Percentiles rank a stretch among this genome's conserved stretches.
Evolutionary conservation across 805 yeast genomes (phyloP).

Genomic region (Middelhovenomyces tepae): DNA sequence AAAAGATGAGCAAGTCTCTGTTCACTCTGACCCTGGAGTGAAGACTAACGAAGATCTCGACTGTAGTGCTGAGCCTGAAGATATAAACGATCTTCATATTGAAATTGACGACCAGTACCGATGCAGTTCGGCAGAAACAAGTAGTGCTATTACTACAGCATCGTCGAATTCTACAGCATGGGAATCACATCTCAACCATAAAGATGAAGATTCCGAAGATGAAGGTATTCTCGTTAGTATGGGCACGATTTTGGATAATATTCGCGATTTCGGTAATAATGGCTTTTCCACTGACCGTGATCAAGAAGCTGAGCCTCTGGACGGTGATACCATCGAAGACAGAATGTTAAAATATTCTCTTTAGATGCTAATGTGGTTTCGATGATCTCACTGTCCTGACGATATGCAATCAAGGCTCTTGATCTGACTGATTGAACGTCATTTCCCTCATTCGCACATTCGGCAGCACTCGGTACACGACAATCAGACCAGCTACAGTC

Average conservation of each 20-base stretch:
- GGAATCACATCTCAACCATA: conserved; percentile 14
- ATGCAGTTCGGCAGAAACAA: background rate
- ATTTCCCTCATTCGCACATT: no score
- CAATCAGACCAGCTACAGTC: no score
- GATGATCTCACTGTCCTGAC: no score
- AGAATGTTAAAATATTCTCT: conserved; percentile 2
- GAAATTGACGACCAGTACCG: background rate
- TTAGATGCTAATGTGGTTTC: no score
- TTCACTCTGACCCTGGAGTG: no score
- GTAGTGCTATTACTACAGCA: conserved; percentile 6
- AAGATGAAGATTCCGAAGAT: conserved; percentile 16
- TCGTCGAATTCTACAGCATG: conserved; percentile 13
- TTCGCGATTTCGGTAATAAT: conserved; percentile 12
- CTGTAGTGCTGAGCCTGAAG: no score
- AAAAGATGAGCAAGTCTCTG: no score
- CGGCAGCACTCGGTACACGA: no score
- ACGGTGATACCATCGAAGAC: conserved; percentile 9
- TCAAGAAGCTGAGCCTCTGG: conserved; percentile 7
- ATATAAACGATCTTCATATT: no score
- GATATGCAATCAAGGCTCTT: no score
- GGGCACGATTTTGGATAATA: conserved; percentile 17
- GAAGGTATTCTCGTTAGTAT: conserved; percentile 16
- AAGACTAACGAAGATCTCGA: no score
- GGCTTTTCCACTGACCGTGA: background rate
- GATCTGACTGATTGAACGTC: no score